Conservation (phyloP, 768 basidiomycete species). For the Hysterangium stoloniferum region DNA sequence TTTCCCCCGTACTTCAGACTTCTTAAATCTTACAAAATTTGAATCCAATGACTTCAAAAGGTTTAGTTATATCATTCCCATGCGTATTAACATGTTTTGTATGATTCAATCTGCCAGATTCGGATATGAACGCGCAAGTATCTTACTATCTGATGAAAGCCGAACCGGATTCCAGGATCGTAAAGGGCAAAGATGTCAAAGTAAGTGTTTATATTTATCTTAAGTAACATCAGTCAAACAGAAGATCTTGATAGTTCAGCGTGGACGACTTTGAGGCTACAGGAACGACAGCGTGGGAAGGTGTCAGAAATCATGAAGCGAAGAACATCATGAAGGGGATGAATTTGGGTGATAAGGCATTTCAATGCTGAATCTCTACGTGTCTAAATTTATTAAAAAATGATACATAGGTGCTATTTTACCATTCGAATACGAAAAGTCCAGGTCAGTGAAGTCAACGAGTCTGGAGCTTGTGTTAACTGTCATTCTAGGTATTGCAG, state of each 20-base stretch:
- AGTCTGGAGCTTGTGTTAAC: conserved; percentile 9
- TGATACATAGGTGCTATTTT: conserved; percentile 60
- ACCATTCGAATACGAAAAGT: conserved; percentile 80
- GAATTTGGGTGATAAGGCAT: conserved; percentile 65
- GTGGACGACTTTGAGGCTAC: conserved; percentile 77
- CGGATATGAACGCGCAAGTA: background rate
- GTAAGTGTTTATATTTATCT: conserved; percentile 22
- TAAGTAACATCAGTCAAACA: background rate
- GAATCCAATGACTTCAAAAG: background rate
- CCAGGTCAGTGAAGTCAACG: conserved; percentile 44
- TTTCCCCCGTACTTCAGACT: background rate
- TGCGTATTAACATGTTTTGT: no score
- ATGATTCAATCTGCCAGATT: no score
- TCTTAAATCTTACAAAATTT: background rate
- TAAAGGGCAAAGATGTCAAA: conserved; percentile 85
- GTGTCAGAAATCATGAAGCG: conserved; percentile 80
- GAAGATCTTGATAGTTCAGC: conserved; percentile 54
- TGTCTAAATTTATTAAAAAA: conserved; percentile 1
- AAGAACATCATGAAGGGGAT: conserved; percentile 80
- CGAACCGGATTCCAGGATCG: conserved; percentile 75
- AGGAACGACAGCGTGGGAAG: conserved; percentile 74
- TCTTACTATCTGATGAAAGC: conserved; percentile 73
- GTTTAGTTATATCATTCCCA: no score
- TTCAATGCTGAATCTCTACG: background rate
- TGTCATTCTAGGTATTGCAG: conserved; percentile 55